Evolutionary conservation across 495 filamentous ascomycete species (phyloP).

Genomic region (Neurospora tetraspora): DNA sequence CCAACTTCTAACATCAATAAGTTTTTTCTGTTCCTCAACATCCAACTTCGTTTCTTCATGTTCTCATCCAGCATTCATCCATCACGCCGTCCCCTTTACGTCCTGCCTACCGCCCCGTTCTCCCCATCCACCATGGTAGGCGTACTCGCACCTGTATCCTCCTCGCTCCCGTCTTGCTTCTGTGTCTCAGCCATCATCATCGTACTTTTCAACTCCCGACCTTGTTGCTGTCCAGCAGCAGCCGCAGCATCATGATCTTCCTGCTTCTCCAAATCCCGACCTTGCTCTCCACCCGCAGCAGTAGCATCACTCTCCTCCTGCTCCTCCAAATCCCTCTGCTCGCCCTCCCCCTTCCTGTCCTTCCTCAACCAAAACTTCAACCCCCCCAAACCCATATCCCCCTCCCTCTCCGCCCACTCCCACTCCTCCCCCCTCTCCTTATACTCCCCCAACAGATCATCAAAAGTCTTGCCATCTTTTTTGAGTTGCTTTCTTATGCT

Average conservation of each 20-base stretch:
- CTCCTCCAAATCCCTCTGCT: not conserved
- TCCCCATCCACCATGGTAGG: not conserved
- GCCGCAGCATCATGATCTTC: not conserved
- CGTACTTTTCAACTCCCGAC: not conserved
- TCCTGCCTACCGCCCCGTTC: not conserved
- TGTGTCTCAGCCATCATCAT: not conserved
- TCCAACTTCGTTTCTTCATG: not conserved
- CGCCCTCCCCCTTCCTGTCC: not conserved
- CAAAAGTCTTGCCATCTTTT: slow-evolving; percentile 46
- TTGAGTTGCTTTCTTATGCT: slow-evolving; percentile 49
- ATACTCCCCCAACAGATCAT: slow-evolving; percentile 47
- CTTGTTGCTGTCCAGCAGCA: too few relatives aligned
- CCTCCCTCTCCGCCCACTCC: slow-evolving; percentile 31
- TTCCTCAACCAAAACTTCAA: not conserved
- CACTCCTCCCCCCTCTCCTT: slow-evolving; percentile 24
- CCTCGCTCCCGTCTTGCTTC: not conserved
- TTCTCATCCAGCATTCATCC: not conserved
- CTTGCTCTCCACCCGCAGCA: too few relatives aligned
- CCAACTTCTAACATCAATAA: not conserved
- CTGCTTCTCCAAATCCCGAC: not conserved
- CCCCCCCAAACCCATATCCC: not conserved
- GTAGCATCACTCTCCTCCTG: not conserved
- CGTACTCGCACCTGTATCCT: not conserved
- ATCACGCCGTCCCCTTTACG: not conserved
- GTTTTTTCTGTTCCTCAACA: not conserved